Conservation (phyloP, 352 stramenopile species). For the Blastocystis sp. region DNA sequence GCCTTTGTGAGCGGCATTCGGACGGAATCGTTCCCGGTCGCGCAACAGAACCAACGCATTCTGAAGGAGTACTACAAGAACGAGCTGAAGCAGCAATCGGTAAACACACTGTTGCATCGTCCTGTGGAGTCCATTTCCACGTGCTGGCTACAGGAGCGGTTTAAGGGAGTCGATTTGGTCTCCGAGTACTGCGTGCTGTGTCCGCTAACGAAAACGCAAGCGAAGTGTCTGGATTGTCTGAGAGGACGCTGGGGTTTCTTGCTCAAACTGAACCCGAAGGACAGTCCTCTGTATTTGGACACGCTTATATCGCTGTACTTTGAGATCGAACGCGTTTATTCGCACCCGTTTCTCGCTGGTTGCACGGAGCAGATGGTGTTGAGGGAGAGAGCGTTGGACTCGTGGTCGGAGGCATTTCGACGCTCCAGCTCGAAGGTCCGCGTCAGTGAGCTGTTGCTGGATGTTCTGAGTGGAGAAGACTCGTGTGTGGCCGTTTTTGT, state of each 20-base stretch:
- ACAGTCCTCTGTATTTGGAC: not conserved
- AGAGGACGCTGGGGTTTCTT: conserved; percentile 2
- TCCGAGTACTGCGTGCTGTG: not conserved
- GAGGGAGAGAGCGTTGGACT: not conserved
- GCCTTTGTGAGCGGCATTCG: not conserved
- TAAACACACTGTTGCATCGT: not conserved
- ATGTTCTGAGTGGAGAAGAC: not conserved
- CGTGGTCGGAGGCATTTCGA: not conserved
- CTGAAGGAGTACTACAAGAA: not conserved
- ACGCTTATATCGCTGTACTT: not conserved
- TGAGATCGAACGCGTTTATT: not conserved
- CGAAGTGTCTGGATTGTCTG: not conserved
- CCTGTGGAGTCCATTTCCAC: not conserved
- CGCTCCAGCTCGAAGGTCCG: not conserved
- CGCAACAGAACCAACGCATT: not conserved
- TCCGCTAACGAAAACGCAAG: not conserved
- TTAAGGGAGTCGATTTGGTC: not conserved
- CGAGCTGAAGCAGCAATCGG: not conserved
- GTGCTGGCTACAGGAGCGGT: not conserved
- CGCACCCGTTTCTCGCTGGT: conserved; percentile 29
- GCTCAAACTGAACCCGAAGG: not conserved
- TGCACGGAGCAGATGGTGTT: not conserved
- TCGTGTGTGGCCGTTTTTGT: not conserved
- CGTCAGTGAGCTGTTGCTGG: not conserved
- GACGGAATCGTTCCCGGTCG: not conserved